Percentiles rank a stretch among this genome's conserved stretches.
phyloP scores from a whole-genome alignment of 2,329 filamentous ascomycete genomes.

The Aaosphaeria arxii region DNA sequence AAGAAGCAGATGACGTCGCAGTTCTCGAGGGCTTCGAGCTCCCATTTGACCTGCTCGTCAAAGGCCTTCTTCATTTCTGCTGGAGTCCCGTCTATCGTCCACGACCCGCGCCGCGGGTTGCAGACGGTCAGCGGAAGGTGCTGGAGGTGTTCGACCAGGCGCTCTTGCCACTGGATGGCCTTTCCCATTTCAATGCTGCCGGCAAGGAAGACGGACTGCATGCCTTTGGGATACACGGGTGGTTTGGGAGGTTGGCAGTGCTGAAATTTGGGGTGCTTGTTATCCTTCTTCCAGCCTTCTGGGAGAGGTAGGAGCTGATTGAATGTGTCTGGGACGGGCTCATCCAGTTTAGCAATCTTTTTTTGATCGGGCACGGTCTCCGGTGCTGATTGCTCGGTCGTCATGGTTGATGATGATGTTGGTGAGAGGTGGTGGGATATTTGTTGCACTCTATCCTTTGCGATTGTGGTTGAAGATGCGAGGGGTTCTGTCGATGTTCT shows the following conservation, averaged over 20 bases:
- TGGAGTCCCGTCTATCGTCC: conserved; percentile 55
- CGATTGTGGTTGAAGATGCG: background rate
- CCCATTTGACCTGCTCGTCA: conserved; percentile 58
- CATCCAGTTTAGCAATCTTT: background rate
- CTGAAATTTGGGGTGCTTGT: background rate
- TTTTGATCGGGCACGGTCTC: background rate
- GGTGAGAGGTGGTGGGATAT: conserved; percentile 7
- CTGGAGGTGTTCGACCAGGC: conserved; percentile 41
- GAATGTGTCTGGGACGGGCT: conserved; percentile 17
- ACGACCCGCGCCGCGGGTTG: conserved; percentile 57
- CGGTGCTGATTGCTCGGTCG: background rate
- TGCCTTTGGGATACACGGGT: conserved; percentile 10
- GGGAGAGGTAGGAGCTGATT: conserved; percentile 18
- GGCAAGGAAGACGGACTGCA: conserved; percentile 54
- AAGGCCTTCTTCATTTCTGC: conserved; percentile 43
- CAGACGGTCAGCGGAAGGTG: conserved; percentile 51
- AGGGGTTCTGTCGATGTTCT: no score
- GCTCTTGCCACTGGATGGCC: conserved; percentile 52
- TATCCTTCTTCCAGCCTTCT: background rate
- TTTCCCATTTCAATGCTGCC: conserved; percentile 52
- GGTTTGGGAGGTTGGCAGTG: conserved; percentile 4
- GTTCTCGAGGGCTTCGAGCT: conserved; percentile 54
- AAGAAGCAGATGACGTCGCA: conserved; percentile 57
- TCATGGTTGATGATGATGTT: background rate
- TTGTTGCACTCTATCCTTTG: conserved; percentile 5